Percentiles rank a stretch among this genome's conserved stretches.
phyloP scores from a whole-genome alignment of 1,284 basidiomycete genomes.

The Filobasidium uniguttulatum region DNA sequence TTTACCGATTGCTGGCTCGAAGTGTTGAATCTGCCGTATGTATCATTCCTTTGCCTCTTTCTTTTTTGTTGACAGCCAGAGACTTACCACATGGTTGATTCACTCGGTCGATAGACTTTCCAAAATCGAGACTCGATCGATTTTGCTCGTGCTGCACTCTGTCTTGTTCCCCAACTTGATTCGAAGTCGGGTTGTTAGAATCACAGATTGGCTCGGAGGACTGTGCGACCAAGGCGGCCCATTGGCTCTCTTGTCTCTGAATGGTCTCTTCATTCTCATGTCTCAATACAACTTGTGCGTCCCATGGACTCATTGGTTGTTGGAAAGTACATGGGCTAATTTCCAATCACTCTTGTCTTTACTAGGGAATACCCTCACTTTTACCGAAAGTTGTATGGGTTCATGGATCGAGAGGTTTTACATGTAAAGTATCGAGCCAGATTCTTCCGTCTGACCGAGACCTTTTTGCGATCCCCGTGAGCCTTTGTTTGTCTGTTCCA shows the following conservation, averaged over 20 bases:
- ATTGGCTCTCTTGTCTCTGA: constrained; percentile 79
- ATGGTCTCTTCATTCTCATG: constrained; percentile 82
- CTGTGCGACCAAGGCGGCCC: constrained; percentile 77
- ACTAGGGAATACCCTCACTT: constrained; percentile 85
- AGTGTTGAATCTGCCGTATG: constrained; percentile 23
- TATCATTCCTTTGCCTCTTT: too few relatives aligned
- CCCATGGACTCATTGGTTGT: not conserved
- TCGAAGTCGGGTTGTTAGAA: constrained; percentile 50
- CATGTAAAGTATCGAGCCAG: constrained; percentile 85
- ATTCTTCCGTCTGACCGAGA: constrained; percentile 83
- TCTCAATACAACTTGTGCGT: constrained; percentile 81
- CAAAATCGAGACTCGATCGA: constrained; percentile 25
- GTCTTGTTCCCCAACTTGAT: constrained; percentile 74
- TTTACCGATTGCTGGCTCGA: constrained; percentile 28
- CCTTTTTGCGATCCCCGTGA: constrained; percentile 79
- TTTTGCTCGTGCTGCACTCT: constrained; percentile 63
- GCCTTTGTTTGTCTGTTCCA: constrained; percentile 25
- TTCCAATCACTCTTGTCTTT: constrained; percentile 1
- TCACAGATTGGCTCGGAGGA: constrained; percentile 88
- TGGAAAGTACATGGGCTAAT: not conserved
- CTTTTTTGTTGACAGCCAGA: too few relatives aligned
- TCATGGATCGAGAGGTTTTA: constrained; percentile 72
- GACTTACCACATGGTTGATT: not conserved
- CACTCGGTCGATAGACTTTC: constrained; percentile 15
- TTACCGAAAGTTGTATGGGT: constrained; percentile 82